Percentiles rank a stretch among this genome's conserved stretches.
Evolutionary conservation across 2,329 filamentous ascomycete species (phyloP).

Genomic region (Botrytis medusae): DNA sequence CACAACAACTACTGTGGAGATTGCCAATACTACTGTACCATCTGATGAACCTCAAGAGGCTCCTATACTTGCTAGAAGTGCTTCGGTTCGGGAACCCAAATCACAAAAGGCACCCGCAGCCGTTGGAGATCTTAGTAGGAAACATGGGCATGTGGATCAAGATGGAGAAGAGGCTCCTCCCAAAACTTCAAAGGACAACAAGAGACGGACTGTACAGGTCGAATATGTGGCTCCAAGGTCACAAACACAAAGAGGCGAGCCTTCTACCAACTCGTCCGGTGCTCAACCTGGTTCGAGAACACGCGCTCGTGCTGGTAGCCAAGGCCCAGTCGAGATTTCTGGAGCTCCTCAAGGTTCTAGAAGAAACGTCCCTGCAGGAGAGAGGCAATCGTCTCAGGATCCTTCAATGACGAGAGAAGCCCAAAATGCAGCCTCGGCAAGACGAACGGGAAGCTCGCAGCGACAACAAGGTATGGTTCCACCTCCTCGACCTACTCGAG

Average conservation of each 20-base stretch:
- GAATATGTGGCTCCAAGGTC: constrained; percentile 94
- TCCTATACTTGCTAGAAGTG: constrained; percentile 73
- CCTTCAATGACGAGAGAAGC: constrained; percentile 51
- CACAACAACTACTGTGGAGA: constrained; percentile 82
- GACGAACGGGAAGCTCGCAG: constrained; percentile 36
- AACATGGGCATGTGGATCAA: constrained; percentile 71
- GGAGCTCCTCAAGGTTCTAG: constrained; percentile 33
- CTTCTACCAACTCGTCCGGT: constrained; percentile 30
- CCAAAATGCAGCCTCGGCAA: constrained; percentile 49
- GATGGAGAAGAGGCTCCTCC: constrained; percentile 63
- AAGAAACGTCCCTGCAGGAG: constrained; percentile 44
- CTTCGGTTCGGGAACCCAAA: constrained; percentile 89
- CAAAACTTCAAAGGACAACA: constrained; percentile 73
- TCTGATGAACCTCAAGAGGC: constrained; percentile 56
- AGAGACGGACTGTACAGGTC: constrained; percentile 92
- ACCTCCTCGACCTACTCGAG: constrained; percentile 49
- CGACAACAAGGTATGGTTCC: constrained; percentile 46
- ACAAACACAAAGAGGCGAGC: constrained; percentile 68
- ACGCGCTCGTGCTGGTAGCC: constrained; percentile 54
- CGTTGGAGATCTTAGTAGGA: constrained; percentile 66
- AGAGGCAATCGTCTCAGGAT: constrained; percentile 62
- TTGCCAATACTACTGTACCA: constrained; percentile 73
- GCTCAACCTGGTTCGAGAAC: constrained; percentile 45
- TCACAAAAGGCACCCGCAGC: constrained; percentile 53
- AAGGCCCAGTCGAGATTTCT: constrained; percentile 50